Base-by-base conservation (phyloP, 331 rosid genomes). In the Malus hybrid region DNA sequence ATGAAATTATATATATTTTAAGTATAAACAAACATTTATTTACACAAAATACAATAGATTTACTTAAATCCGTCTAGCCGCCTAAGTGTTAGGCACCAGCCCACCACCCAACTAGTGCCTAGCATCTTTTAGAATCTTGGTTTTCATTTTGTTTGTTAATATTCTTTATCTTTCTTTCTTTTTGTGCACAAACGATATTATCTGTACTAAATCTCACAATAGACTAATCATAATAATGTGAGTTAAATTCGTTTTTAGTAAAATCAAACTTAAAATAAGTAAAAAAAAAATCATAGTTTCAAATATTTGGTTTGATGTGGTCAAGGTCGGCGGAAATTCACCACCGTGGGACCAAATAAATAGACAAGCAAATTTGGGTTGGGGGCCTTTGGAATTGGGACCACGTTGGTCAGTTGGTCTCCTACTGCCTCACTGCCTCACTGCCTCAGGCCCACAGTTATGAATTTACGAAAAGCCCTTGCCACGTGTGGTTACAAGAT, bases 181-280 rank as follows among this genome's bases (percentile, higher is more conserved):
- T 36, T 36, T 8, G 2, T 34, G 0, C 39, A 34, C 39, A 34
- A 33, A 6, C 9, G 0, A 36, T 36, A 36, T 36, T 36, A 36
- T 36, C 1, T 36, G 1, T 0, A 9, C 0, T 36, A 9, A 36
- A 36, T 8, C 0, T 36, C 0, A 36, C 0, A 36, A 2, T 39
- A 24, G 1, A 9, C 1, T 39, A 39, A 39, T 39, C 0, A 39
- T 39, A 39, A 39, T 39, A 39, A 2, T 39, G 0, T 39, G 0
- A 9, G 0, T 39, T 9, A 39, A 39, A 39, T 39, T 39, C 4
- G 0, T 0, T 2, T 36, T 0, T 2, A 36, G 8, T 1, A 3
- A 36, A 8, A 36, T 8, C 1, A 0, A 0, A 8, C 3, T 2
- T 36, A 36, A 8, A 36, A 36, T 0, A 2, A 2, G 0, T 2